Evolutionary conservation across 192 early-diverging fungal genomes (phyloP).

Genomic region (Lobosporangium transversale): DNA sequence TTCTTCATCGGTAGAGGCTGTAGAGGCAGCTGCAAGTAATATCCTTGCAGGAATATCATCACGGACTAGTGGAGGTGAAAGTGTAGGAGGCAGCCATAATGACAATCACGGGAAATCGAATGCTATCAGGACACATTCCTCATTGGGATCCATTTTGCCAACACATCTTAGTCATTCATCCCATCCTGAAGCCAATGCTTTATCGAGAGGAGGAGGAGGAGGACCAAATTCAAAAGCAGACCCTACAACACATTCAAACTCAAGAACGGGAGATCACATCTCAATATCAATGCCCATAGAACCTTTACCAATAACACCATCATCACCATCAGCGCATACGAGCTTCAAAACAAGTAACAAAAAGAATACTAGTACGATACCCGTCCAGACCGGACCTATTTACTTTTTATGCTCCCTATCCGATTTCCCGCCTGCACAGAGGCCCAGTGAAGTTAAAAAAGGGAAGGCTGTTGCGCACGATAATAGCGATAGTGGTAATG

Average conservation of each 20-base stretch:
- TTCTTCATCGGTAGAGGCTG: constrained; percentile 28
- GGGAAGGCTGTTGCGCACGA: constrained; percentile 28
- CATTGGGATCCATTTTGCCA: constrained; percentile 29
- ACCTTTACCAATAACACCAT: constrained; percentile 17
- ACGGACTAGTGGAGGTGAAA: constrained; percentile 24
- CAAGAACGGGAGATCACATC: constrained; percentile 17
- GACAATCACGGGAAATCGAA: too few species aligned
- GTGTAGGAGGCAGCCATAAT: too few species aligned
- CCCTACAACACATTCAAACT: too few species aligned
- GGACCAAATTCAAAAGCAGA: too few species aligned
- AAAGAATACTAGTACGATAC: constrained; percentile 27
- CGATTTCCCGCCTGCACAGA: constrained; percentile 50
- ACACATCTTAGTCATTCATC: constrained; percentile 15
- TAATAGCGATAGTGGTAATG: not conserved
- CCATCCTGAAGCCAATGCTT: not conserved
- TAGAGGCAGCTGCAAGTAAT: constrained; percentile 38
- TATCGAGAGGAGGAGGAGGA: too few species aligned
- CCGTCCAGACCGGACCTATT: constrained; percentile 57
- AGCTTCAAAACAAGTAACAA: not conserved
- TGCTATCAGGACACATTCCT: constrained; percentile 11
- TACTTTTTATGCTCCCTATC: constrained; percentile 66
- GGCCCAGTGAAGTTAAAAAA: constrained; percentile 24
- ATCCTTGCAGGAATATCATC: constrained; percentile 39
- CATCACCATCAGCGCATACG: constrained; percentile 17
- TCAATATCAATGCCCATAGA: constrained; percentile 17